These are phyloP conservation scores for Heliocybe sulcata DNA, from an alignment of 1,284 basidiomycete species.

Conservation along the genomic window DNA sequence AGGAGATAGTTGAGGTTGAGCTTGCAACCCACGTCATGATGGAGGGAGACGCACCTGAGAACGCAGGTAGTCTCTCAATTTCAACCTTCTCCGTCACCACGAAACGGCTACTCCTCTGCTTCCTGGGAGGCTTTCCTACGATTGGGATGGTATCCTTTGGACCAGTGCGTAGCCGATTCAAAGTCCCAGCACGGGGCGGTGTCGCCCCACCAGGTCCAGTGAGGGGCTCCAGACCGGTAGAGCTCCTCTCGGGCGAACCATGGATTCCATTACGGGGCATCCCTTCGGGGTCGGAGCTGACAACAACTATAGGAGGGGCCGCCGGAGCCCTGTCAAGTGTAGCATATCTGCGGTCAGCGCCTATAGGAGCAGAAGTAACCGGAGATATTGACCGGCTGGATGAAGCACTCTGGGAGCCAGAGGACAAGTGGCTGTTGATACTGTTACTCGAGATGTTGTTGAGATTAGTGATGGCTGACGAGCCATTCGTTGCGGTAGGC, in stretches of 20 bases:
- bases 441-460: conserved; percentile 33
- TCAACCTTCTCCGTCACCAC: conserved; percentile 96
- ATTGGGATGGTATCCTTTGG: conserved; percentile 95
- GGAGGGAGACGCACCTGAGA: conserved; percentile 64
- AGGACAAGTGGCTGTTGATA: conserved; percentile 38
- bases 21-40: conserved; percentile 3
- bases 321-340: conserved; percentile 37
- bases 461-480: conserved; percentile 16
- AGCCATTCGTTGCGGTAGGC: conserved; percentile 51
- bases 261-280: conserved; percentile 32
- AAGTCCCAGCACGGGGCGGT: conserved; percentile 52
- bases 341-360: conserved; percentile 47
- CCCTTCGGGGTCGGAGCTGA: conserved; percentile 73
- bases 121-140: conserved; percentile 90
- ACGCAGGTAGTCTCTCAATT: conserved; percentile 92
- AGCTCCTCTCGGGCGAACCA: conserved; percentile 43
- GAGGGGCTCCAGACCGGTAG: conserved; percentile 37
- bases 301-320: conserved; percentile 85
- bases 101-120: conserved; percentile 94
- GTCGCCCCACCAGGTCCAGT: conserved; percentile 33
- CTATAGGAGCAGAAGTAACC: conserved; percentile 23
- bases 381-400: conserved; percentile 37
- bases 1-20: neutral
- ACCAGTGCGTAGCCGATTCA: conserved; percentile 63
- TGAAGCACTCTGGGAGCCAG: conserved; percentile 26